phyloP scores from a whole-genome alignment of 2,329 filamentous ascomycete genomes.

The Fusarium zealandicum region DNA sequence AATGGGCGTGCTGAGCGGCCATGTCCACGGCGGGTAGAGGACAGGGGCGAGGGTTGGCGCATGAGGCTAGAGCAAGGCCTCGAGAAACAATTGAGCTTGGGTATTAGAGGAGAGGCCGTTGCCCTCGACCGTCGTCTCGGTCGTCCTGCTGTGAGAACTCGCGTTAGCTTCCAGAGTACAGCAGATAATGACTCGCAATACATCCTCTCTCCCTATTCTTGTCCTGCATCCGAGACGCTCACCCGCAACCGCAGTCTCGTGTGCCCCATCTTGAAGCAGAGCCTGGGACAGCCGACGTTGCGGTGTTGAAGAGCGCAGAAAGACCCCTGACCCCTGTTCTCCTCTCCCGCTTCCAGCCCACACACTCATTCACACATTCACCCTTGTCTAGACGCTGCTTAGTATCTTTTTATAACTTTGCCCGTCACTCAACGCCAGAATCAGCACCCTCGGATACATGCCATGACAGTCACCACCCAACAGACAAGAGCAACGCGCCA shows the following conservation, averaged over 20 bases:
- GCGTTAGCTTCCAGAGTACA: not conserved
- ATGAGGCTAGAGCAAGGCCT: conserved; percentile 21
- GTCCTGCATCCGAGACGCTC: conserved; percentile 21
- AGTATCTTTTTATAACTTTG: not conserved
- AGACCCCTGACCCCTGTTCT: conserved; percentile 17
- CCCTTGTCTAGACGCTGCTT: not conserved
- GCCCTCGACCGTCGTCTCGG: too few species aligned
- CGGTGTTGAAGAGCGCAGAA: conserved; percentile 18
- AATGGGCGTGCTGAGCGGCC: conserved; percentile 44
- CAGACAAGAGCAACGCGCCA: not conserved
- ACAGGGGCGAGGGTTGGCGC: conserved; percentile 15
- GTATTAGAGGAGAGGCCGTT: not conserved
- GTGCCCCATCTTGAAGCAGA: conserved; percentile 29
- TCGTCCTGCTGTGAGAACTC: not conserved
- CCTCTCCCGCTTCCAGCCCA: conserved; percentile 18
- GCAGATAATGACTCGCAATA: not conserved
- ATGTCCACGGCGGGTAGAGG: conserved; percentile 25
- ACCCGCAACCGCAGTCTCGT: conserved; percentile 1
- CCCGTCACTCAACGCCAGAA: not conserved
- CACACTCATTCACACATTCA: conserved; percentile 5
- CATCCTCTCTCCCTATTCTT: not conserved
- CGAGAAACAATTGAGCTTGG: conserved; percentile 1
- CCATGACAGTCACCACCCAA: not conserved
- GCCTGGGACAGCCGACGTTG: conserved; percentile 31
- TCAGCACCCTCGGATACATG: not conserved